Conservation (phyloP, 257 asterid species). For the Capsicum chinense region DNA sequence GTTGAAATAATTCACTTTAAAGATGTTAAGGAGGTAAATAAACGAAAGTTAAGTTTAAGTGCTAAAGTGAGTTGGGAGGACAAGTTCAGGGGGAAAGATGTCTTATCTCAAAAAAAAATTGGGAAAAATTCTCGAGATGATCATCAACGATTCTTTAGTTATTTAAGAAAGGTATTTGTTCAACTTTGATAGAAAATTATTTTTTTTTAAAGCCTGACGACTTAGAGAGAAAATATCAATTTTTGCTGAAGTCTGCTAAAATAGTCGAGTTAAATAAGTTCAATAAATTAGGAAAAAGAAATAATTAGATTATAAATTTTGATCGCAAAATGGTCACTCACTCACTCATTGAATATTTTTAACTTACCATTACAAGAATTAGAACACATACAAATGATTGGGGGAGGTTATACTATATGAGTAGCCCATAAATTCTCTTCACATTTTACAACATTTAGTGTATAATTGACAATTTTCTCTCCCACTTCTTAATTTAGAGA, state of each 20-base stretch:
- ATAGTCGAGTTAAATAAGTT: neutral
- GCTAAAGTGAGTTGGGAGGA: too few relatives aligned
- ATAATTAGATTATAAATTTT: too few relatives aligned
- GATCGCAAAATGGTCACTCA: too few relatives aligned
- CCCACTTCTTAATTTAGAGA: neutral
- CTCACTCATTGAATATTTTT: neutral
- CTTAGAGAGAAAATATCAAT: neutral
- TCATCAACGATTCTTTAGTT: too few relatives aligned
- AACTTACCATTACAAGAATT: neutral
- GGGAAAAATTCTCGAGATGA: too few relatives aligned
- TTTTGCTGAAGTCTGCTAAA: neutral
- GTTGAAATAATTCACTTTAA: too few relatives aligned
- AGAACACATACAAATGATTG: too few relatives aligned
- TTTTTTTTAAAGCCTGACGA: neutral
- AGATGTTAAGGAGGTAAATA: too few relatives aligned
- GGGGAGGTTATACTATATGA: neutral
- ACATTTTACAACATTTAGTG: neutral
- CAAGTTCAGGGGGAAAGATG: too few relatives aligned
- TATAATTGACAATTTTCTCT: neutral
- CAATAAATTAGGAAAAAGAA: neutral
- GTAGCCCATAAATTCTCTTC: neutral
- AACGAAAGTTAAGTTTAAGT: too few relatives aligned
- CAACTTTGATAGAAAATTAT: neutral
- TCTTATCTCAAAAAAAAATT: too few relatives aligned
- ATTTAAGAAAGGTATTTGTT: too few relatives aligned